Percentiles rank a stretch among this genome's conserved stretches.
phyloP scores from a whole-genome alignment of 164 flowering plant species.

The Tetracentron sinense region DNA sequence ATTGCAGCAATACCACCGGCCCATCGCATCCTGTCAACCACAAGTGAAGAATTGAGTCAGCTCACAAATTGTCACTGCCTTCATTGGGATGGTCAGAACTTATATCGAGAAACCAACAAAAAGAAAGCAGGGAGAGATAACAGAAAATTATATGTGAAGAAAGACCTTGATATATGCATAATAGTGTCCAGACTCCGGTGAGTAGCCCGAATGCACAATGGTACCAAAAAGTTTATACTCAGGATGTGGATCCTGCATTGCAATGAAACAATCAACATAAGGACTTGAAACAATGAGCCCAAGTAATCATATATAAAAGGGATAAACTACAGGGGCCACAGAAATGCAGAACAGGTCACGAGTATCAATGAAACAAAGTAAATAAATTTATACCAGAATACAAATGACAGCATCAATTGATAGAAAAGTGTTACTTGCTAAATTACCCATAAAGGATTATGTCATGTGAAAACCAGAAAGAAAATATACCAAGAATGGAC shows the following conservation, averaged over 20 bases:
- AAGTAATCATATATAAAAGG: neutral
- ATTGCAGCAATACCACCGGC: slow-evolving; percentile 96
- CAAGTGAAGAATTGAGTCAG: slow-evolving; percentile 2
- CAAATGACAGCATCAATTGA: too few relatives aligned
- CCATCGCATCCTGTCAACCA: slow-evolving; percentile 65
- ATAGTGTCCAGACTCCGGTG: slow-evolving; percentile 96
- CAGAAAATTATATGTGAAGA: neutral
- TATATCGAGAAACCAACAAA: neutral
- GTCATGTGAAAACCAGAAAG: too few relatives aligned
- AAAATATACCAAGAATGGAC: too few relatives aligned
- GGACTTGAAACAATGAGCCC: neutral
- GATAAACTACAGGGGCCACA: too few relatives aligned
- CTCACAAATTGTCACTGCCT: neutral
- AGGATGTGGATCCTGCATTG: slow-evolving; percentile 74
- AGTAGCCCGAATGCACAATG: slow-evolving; percentile 91
- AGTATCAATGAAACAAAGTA: too few relatives aligned
- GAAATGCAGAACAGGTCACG: too few relatives aligned
- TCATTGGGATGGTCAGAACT: neutral
- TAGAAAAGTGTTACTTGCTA: too few relatives aligned
- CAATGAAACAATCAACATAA: neutral
- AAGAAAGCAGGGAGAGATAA: neutral
- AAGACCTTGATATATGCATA: slow-evolving; percentile 95
- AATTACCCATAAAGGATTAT: too few relatives aligned
- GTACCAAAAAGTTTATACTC: slow-evolving; percentile 89
- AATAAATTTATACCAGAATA: too few relatives aligned